Percentiles rank a stretch among this genome's conserved stretches.
These are phyloP conservation scores for Solanum acaule DNA, from an alignment of 257 asterid genomes.

Conservation along the genomic window DNA sequence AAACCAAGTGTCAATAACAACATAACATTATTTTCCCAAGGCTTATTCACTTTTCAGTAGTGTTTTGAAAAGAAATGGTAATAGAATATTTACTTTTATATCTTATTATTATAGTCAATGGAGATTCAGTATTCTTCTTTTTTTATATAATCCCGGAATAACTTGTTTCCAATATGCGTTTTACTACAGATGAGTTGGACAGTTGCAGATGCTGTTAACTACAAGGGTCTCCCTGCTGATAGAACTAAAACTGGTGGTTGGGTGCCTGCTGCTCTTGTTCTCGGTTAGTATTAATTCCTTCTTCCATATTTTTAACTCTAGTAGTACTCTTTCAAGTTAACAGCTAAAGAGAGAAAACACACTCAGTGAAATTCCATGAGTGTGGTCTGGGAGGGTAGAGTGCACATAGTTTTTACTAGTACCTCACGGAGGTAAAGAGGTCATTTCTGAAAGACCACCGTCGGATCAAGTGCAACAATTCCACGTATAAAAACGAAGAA, in stretches of 20 bases:
- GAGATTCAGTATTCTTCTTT: background rate
- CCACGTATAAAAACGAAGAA: background rate
- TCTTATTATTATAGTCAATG: background rate
- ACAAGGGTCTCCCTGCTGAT: constrained; percentile 75
- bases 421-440: background rate
- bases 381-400: background rate
- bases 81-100: background rate
- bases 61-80: background rate
- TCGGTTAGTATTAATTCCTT: constrained; percentile 36
- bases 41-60: background rate
- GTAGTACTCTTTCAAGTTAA: background rate
- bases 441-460: background rate
- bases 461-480: background rate
- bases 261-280: constrained; percentile 84
- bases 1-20: constrained; percentile 6
- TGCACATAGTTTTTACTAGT: background rate
- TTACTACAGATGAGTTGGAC: constrained; percentile 23
- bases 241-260: constrained; percentile 82
- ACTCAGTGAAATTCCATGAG: background rate
- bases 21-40: background rate
- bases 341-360: background rate
- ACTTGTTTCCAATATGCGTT: background rate
- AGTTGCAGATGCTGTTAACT: constrained; percentile 70
- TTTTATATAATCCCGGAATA: background rate
- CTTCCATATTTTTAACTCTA: background rate